A percentile compares a stretch with the other conserved stretches of the same genome.
Evolutionary conservation across 768 basidiomycete species (phyloP).

Genomic region (Suillus lakei): DNA sequence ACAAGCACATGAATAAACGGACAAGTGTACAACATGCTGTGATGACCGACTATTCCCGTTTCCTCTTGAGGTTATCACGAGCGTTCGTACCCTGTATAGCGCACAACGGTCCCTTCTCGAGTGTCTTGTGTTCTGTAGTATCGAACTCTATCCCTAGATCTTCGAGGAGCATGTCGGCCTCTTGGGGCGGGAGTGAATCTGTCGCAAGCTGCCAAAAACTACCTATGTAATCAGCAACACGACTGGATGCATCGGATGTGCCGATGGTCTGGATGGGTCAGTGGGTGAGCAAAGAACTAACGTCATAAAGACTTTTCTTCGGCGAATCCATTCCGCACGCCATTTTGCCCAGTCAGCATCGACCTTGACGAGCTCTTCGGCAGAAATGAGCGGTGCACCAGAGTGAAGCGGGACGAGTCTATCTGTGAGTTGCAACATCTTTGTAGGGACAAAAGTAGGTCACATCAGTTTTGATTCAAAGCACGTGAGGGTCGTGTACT

Average conservation of each 20-base stretch:
- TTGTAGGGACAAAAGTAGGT: conserved; percentile 9
- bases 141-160: conserved; percentile 84
- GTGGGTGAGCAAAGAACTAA: conserved; percentile 23
- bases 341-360: conserved; percentile 80
- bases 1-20: background rate
- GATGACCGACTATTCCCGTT: conserved; percentile 39
- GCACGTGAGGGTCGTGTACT: conserved; percentile 25
- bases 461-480: conserved; percentile 9
- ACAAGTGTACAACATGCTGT: background rate
- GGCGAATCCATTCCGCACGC: conserved; percentile 79
- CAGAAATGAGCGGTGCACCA: conserved; percentile 65
- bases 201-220: conserved; percentile 80
- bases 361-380: conserved; percentile 69
- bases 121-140: conserved; percentile 64
- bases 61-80: conserved; percentile 53
- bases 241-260: background rate
- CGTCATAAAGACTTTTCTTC: conserved; percentile 69
- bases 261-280: background rate
- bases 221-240: conserved; percentile 14
- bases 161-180: conserved; percentile 68
- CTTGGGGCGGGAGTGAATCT: conserved; percentile 69
- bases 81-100: conserved; percentile 29
- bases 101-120: conserved; percentile 72
- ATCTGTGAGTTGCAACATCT: conserved; percentile 55
- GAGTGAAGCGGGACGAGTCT: conserved; percentile 69